Conservation (phyloP, 78 protist species). For the Dictyostelium purpureum region DNA sequence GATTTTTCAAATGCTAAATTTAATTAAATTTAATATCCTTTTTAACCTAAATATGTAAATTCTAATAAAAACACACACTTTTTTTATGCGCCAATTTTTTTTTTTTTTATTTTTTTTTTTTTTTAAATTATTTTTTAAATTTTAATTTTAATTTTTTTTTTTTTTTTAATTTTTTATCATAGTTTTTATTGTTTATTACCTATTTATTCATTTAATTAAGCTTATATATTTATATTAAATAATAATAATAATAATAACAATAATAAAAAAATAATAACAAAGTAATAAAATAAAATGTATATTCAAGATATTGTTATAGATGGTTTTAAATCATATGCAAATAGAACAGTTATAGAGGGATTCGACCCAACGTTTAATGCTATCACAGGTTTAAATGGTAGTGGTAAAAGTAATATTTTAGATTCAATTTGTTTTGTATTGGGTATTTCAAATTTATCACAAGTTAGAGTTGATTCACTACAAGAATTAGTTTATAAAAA, state of each 20-base stretch:
- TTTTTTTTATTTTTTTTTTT: no score
- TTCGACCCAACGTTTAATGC: slow-evolving; percentile 99
- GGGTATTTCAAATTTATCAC: slow-evolving; percentile 96
- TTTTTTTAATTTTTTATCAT: no score
- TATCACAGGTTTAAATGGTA: slow-evolving; percentile 98
- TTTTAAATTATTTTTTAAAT: no score
- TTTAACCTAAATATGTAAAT: no score
- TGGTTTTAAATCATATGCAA: slow-evolving; percentile 99
- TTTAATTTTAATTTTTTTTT: no score
- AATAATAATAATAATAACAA: no score
- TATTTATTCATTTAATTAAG: no score
- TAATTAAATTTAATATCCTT: slow-evolving; percentile 10
- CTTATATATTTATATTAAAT: no score
- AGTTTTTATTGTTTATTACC: no score
- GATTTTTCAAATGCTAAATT: slow-evolving; percentile 34
- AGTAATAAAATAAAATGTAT: slow-evolving; percentile 84
- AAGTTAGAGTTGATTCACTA: slow-evolving; percentile 95
- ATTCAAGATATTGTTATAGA: slow-evolving; percentile 97
- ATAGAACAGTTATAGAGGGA: slow-evolving; percentile 90
- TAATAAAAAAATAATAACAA: no score
- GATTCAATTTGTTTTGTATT: slow-evolving; percentile 99
- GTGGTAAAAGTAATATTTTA: slow-evolving; percentile 99
- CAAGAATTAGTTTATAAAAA: slow-evolving; percentile 98
- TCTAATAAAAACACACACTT: no score
- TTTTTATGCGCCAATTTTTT: no score